These are phyloP conservation scores for Hordeum marinum DNA, from an alignment of 176 grass and related monocot genomes.

Conservation along the genomic window DNA sequence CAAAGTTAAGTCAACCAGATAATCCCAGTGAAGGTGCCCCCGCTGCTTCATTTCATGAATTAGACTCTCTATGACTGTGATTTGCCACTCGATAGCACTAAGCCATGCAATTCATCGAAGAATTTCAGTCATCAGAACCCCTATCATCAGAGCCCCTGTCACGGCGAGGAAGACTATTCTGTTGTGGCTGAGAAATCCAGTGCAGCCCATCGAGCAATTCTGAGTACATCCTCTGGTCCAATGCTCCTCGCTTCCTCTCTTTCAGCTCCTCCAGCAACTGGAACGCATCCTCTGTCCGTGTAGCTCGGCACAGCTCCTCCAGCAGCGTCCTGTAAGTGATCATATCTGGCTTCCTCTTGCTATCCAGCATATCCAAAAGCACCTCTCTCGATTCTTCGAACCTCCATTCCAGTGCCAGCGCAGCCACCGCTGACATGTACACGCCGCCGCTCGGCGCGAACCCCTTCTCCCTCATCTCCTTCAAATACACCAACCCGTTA, in stretches of 20 bases:
- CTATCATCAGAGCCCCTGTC: conserved; percentile 25
- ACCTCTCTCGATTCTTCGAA: conserved; percentile 64
- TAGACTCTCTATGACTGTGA: neutral
- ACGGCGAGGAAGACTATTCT: neutral
- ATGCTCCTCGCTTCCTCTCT: conserved; percentile 35
- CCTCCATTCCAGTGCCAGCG: conserved; percentile 64
- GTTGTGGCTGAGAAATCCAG: conserved; percentile 74
- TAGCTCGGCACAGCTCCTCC: conserved; percentile 83
- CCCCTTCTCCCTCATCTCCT: conserved; percentile 55
- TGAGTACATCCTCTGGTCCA: conserved; percentile 66
- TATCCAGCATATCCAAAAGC: conserved; percentile 69
- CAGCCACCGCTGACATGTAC: conserved; percentile 63
- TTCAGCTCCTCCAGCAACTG: conserved; percentile 68
- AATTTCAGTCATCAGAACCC: conserved; percentile 25
- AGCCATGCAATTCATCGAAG: neutral
- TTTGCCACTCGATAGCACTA: neutral
- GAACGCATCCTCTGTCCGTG: conserved; percentile 56
- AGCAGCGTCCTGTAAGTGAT: conserved; percentile 87
- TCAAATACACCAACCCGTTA: conserved; percentile 40
- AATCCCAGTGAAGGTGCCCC: neutral
- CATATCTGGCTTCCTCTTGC: conserved; percentile 62
- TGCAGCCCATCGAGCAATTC: conserved; percentile 86
- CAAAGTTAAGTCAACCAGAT: neutral
- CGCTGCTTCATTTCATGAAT: neutral
- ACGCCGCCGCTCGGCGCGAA: conserved; percentile 54